phyloP scores from a whole-genome alignment of 2,329 filamentous ascomycete species.

The Leptographium flavum region DNA sequence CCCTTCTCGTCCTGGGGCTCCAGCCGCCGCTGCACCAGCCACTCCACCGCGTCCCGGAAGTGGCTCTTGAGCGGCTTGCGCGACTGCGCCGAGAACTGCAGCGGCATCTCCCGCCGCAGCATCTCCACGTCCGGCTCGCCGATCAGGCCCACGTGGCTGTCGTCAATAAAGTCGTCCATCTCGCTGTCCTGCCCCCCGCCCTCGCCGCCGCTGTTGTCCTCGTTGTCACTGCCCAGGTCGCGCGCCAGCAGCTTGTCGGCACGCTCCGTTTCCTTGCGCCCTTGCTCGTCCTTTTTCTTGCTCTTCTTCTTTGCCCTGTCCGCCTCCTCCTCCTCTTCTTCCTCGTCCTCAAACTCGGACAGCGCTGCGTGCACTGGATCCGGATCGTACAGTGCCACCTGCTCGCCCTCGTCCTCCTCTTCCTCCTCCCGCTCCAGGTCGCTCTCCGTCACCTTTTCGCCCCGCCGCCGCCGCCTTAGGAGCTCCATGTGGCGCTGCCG shows the following conservation, averaged over 20 bases:
- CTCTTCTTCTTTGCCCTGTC: neutral
- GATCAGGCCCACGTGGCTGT: constrained; percentile 16
- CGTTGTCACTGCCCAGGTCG: constrained; percentile 7
- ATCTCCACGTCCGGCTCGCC: constrained; percentile 14
- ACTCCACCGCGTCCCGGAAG: constrained; percentile 61
- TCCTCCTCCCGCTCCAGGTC: constrained; percentile 5
- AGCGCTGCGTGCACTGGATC: constrained; percentile 16
- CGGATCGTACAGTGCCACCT: constrained; percentile 16
- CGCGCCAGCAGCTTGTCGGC: neutral
- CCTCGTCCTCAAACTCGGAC: constrained; percentile 20
- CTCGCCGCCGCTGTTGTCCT: neutral
- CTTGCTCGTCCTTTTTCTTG: constrained; percentile 2
- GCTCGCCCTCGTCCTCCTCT: constrained; percentile 6
- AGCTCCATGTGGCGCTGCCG: constrained; percentile 17
- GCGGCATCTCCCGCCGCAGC: constrained; percentile 37
- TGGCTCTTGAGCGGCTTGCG: constrained; percentile 57
- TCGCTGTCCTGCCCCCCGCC: constrained; percentile 11
- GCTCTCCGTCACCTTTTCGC: constrained; percentile 15
- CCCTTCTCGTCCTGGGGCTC: constrained; percentile 40
- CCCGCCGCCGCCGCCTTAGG: constrained; percentile 16
- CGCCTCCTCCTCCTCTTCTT: constrained; percentile 12
- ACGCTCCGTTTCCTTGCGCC: neutral
- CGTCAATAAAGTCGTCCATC: constrained; percentile 48
- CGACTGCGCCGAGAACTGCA: constrained; percentile 53
- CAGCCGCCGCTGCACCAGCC: constrained; percentile 68